Base-by-base conservation (phyloP, 1,139 yeast species). In the Debaryomyces robertsiae region DNA sequence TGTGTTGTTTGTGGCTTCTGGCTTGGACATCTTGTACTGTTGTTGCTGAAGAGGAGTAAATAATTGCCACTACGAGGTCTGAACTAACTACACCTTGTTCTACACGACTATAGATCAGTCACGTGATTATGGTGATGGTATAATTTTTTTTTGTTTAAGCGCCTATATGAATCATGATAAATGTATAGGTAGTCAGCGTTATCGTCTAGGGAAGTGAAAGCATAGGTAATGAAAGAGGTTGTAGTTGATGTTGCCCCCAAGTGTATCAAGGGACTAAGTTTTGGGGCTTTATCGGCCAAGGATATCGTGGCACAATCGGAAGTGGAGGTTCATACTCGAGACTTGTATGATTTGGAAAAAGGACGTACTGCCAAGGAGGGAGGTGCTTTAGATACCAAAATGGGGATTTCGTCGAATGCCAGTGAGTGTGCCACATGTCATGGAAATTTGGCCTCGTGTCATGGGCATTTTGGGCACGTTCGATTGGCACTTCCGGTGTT, bases 391-490 rank as follows among this genome's bases (percentile, higher is more conserved):
- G 99, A 94, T 61, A 77, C 93, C 24, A 75, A 77, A 43, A 89
- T 94, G 97, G 99, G 99, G 60, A 90, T 90, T 10, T 88, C 96
- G 5, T 82, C 94, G 43, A 91, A 90, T 53, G 69, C 85, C 23
- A 72, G 81, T 17, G 95, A 86, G 57, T 94, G 98, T 71, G 62
- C 79, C 11, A 94, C 98, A 0, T 94, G 99, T 67, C 90, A 82
- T 53, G 98, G 98, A 6, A 83, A 83, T 53, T 69, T 94, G 54
- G 96, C 96, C 0, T 80, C 95, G 1, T 94, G 99, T 61, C 97
- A 93, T 65, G 99, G 99, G 41, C 99, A 94, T 67, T 94, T 94
- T 61, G 99, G 99, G 32, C 96, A 94, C 58, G 81, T 94, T 48
- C 80, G 89, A 52, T 74, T 94, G 40, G 96, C 98, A 0, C 71